Evolutionary conservation across 352 stramenopile species (phyloP).

Genomic region (Pythium pectinolyticum): DNA sequence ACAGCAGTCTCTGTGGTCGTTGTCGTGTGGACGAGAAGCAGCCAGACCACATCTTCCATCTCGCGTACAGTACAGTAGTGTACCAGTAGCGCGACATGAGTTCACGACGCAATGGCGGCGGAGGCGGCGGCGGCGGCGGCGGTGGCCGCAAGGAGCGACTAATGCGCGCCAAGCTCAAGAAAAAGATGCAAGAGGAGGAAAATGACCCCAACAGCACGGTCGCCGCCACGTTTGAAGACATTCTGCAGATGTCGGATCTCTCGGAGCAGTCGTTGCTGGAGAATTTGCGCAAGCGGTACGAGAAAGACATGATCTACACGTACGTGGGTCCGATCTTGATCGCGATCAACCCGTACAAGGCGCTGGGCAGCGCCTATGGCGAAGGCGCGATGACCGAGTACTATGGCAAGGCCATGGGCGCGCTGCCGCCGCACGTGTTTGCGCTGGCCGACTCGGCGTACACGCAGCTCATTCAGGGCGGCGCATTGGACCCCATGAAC

Average conservation of each 20-base stretch:
- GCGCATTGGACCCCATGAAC: constrained; percentile 77
- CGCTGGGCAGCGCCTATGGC: constrained; percentile 63
- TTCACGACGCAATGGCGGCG: constrained; percentile 32
- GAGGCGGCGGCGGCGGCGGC: constrained; percentile 33
- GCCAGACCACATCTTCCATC: no score
- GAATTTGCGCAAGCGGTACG: constrained; percentile 89
- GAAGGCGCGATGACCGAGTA: constrained; percentile 87
- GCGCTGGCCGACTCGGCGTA: constrained; percentile 88
- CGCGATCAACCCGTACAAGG: constrained; percentile 92
- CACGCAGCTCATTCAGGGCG: constrained; percentile 84
- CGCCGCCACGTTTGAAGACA: constrained; percentile 77
- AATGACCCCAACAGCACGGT: constrained; percentile 35
- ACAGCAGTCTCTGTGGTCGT: not conserved
- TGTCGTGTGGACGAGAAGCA: not conserved
- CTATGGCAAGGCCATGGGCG: constrained; percentile 80
- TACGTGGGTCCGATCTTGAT: constrained; percentile 91
- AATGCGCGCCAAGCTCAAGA: constrained; percentile 86
- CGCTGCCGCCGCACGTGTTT: constrained; percentile 89
- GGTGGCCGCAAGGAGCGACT: constrained; percentile 81
- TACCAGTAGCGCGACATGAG: constrained; percentile 6
- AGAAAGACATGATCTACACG: constrained; percentile 93
- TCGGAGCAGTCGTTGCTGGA: constrained; percentile 89
- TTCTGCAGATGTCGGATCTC: constrained; percentile 88
- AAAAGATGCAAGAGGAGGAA: constrained; percentile 79
- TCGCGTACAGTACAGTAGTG: not conserved